Conservation (phyloP, 352 stramenopile species). For the Phytophthora meadii region DNA sequence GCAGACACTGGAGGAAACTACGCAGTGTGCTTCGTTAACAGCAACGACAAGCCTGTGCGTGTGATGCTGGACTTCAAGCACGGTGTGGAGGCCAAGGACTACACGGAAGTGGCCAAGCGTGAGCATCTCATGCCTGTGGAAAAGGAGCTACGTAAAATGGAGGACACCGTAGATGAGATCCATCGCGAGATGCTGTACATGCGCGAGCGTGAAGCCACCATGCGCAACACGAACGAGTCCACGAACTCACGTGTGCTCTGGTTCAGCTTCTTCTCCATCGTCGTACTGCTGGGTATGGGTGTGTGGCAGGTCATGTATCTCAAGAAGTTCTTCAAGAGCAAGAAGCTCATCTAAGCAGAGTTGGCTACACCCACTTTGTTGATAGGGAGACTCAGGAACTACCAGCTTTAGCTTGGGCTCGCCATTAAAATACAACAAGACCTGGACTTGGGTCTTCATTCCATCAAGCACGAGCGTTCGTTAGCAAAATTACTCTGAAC, state of each 20-base stretch:
- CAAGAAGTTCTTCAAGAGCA: slow-evolving; percentile 94
- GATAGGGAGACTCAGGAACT: too few relatives aligned
- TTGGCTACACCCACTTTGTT: neutral
- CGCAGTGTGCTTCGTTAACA: slow-evolving; percentile 85
- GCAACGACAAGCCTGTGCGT: slow-evolving; percentile 72
- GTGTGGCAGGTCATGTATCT: slow-evolving; percentile 91
- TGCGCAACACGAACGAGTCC: slow-evolving; percentile 91
- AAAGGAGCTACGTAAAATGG: slow-evolving; percentile 91
- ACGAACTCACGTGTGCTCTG: slow-evolving; percentile 90
- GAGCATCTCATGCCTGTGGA: slow-evolving; percentile 91
- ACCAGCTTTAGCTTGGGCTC: neutral
- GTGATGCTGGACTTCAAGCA: slow-evolving; percentile 90
- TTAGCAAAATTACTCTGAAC: too few relatives aligned
- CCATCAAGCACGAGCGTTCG: slow-evolving; percentile 5
- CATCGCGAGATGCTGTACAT: slow-evolving; percentile 92
- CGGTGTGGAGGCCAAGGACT: slow-evolving; percentile 90
- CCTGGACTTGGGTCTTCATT: slow-evolving; percentile 17
- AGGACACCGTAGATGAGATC: slow-evolving; percentile 90
- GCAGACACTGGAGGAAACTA: slow-evolving; percentile 73
- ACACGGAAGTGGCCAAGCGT: slow-evolving; percentile 88
- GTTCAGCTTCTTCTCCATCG: slow-evolving; percentile 92
- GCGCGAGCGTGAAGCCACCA: slow-evolving; percentile 83
- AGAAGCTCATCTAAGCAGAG: slow-evolving; percentile 87
- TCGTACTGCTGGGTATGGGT: slow-evolving; percentile 85
- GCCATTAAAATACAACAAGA: slow-evolving; percentile 30